These are phyloP conservation scores for Brettanomyces naardenensis DNA, from an alignment of 805 yeast species.

Conservation along the genomic window DNA sequence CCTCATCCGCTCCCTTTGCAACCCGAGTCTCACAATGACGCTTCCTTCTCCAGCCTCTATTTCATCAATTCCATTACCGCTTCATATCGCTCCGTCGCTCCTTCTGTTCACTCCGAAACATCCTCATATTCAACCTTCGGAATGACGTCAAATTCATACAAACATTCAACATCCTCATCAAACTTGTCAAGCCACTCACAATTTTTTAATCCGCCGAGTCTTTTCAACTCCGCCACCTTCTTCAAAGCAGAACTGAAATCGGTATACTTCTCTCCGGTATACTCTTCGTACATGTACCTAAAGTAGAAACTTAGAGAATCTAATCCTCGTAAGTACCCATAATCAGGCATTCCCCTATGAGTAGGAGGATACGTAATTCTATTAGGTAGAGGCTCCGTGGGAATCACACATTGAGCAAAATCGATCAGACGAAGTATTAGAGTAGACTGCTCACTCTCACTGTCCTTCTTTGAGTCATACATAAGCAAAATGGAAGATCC, in stretches of 20 bases:
- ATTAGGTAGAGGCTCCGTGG: conserved; percentile 39
- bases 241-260: conserved; percentile 13
- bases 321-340: conserved; percentile 81
- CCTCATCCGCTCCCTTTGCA: too few relatives aligned
- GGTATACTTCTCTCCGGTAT: conserved; percentile 34
- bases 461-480: conserved; percentile 61
- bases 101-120: conserved; percentile 18
- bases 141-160: conserved; percentile 16
- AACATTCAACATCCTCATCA: conserved; percentile 20
- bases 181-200: conserved; percentile 30
- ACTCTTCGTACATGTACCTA: conserved; percentile 44
- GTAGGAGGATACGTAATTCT: conserved; percentile 62
- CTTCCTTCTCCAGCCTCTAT: too few relatives aligned
- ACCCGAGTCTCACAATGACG: too few relatives aligned
- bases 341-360: conserved; percentile 56
- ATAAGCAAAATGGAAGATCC: conserved; percentile 85
- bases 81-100: not conserved
- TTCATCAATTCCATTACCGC: not conserved
- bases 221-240: conserved; percentile 11
- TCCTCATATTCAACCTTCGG: conserved; percentile 21
- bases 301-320: conserved; percentile 65
- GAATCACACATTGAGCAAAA: conserved; percentile 87
- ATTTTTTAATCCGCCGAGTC: conserved; percentile 12
- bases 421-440: conserved; percentile 72
- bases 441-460: conserved; percentile 12